Conservation (phyloP, 2,329 filamentous ascomycete species). For the Fusarium phyllophilum region DNA sequence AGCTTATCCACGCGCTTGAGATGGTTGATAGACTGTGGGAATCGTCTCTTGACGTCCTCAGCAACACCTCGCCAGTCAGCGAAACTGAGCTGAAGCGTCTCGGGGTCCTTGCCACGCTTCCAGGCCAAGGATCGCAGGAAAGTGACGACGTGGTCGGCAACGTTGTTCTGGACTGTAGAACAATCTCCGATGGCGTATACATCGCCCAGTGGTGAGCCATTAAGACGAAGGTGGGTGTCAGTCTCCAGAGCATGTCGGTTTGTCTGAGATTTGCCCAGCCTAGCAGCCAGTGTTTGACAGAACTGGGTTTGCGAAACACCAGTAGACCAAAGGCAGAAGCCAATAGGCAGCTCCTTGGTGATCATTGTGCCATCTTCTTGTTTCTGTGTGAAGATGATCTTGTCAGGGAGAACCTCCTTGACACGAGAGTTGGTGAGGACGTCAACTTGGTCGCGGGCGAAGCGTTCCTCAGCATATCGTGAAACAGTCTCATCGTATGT, state of each 20-base stretch:
- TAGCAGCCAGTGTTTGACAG: constrained; percentile 78
- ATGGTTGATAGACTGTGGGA: constrained; percentile 90
- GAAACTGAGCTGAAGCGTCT: constrained; percentile 88
- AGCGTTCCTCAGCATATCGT: constrained; percentile 89
- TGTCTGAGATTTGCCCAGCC: constrained; percentile 79
- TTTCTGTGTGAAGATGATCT: constrained; percentile 89
- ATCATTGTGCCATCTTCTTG: constrained; percentile 75
- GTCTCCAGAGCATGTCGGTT: constrained; percentile 95
- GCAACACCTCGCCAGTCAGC: constrained; percentile 89
- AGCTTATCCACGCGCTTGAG: constrained; percentile 90
- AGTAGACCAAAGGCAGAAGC: constrained; percentile 98
- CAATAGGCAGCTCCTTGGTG: constrained; percentile 94
- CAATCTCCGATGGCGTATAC: constrained; percentile 98
- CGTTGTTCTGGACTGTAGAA: constrained; percentile 95
- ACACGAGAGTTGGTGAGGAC: constrained; percentile 94
- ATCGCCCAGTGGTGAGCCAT: constrained; percentile 88
- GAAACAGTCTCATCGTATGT: constrained; percentile 97
- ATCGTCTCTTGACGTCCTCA: constrained; percentile 83
- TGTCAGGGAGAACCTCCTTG: constrained; percentile 84
- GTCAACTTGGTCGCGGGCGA: constrained; percentile 89
- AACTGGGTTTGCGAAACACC: constrained; percentile 90
- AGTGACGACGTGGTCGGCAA: constrained; percentile 88
- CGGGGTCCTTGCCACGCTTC: constrained; percentile 90
- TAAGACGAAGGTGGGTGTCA: constrained; percentile 89
- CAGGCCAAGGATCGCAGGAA: constrained; percentile 91